These are phyloP conservation scores for Tolypocladium cylindrosporum DNA, from an alignment of 2,329 filamentous ascomycete species.

Conservation along the genomic window DNA sequence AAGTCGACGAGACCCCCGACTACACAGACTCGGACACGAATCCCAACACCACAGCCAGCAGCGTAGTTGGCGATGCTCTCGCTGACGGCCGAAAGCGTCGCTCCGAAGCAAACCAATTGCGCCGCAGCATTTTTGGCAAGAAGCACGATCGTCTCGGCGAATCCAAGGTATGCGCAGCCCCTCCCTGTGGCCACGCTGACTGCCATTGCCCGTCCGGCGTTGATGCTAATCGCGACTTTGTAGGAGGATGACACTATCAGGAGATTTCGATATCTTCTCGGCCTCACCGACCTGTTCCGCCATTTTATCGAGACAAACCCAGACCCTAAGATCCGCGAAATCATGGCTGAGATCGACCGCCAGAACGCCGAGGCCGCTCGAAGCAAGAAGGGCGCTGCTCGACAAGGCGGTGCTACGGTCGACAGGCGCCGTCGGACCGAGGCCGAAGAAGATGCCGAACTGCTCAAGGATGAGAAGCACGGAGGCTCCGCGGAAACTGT, in stretches of 20 bases:
- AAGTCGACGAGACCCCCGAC: conserved; percentile 56
- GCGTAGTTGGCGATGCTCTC: conserved; percentile 64
- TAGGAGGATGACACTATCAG: conserved; percentile 93
- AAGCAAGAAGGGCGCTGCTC: conserved; percentile 61
- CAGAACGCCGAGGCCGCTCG: conserved; percentile 70
- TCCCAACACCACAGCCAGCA: conserved; percentile 67
- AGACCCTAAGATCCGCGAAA: conserved; percentile 86
- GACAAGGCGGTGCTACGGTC: conserved; percentile 74
- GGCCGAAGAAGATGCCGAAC: conserved; percentile 92
- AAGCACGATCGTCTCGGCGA: conserved; percentile 89
- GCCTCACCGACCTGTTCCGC: conserved; percentile 91
- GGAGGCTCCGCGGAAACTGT: conserved; percentile 79
- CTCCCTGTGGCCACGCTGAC: conserved; percentile 1
- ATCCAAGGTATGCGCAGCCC: conserved; percentile 59
- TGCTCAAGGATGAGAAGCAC: conserved; percentile 76
- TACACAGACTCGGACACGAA: conserved; percentile 59
- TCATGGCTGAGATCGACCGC: conserved; percentile 88
- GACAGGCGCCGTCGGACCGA: conserved; percentile 82
- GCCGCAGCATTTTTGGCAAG: conserved; percentile 86
- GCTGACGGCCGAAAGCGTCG: conserved; percentile 76
- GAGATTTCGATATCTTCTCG: conserved; percentile 87
- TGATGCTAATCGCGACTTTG: background rate
- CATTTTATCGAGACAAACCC: conserved; percentile 98
- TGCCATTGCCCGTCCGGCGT: background rate
- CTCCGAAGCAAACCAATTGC: conserved; percentile 78